Percentiles rank a stretch among this genome's conserved stretches.
phyloP scores from a whole-genome alignment of 192 early-diverging fungal species.

The Coemansia reversa region DNA sequence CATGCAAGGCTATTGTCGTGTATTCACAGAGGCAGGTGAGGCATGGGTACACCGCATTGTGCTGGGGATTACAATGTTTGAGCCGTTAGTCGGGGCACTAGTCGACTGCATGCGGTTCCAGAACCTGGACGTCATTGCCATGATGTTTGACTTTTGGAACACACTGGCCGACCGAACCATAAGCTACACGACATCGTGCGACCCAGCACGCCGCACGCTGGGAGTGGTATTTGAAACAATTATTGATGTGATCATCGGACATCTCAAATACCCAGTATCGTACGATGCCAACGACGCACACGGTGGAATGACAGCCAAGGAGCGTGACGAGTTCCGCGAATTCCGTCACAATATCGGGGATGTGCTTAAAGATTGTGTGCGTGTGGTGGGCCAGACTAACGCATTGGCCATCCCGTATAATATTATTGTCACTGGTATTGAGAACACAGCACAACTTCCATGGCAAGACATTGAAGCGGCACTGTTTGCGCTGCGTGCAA shows the following conservation, averaged over 20 bases:
- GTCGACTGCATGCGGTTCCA: constrained; percentile 76
- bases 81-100: constrained; percentile 76
- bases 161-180: constrained; percentile 65
- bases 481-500: constrained; percentile 87
- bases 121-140: constrained; percentile 81
- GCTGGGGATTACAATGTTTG: constrained; percentile 65
- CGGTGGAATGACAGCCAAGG: constrained; percentile 71
- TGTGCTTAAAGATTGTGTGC: constrained; percentile 92
- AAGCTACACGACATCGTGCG: constrained; percentile 54
- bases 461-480: constrained; percentile 98
- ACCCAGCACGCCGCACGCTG: constrained; percentile 56
- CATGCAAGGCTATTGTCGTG: constrained; percentile 77
- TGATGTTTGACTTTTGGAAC: constrained; percentile 93
- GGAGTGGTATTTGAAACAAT: constrained; percentile 68
- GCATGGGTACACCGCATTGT: constrained; percentile 76
- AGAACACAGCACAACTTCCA: constrained; percentile 35
- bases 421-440: constrained; percentile 52
- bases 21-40: constrained; percentile 91
- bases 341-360: constrained; percentile 97
- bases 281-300: constrained; percentile 51
- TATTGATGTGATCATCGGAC: constrained; percentile 81
- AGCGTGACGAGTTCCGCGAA: constrained; percentile 95
- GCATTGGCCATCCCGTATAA: constrained; percentile 69
- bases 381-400: constrained; percentile 72
- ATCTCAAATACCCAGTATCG: constrained; percentile 77